Conservation (phyloP, 805 yeast species). For the Teunomyces tritomae region DNA sequence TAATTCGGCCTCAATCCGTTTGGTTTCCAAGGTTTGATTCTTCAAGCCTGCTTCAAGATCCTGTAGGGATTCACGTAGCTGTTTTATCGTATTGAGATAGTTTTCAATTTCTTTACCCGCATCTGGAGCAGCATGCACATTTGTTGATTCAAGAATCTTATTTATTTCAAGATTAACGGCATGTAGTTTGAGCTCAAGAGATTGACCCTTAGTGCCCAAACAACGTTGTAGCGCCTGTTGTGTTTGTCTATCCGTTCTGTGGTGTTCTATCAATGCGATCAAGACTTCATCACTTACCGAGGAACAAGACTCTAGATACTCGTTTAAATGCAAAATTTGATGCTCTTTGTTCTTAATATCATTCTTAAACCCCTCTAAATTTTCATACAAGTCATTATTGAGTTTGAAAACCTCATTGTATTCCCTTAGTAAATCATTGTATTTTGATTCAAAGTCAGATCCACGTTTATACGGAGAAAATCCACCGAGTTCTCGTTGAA, state of each 20-base stretch:
- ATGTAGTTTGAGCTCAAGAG: slow-evolving; percentile 22
- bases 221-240: slow-evolving; percentile 15
- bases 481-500: slow-evolving; percentile 17
- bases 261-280: slow-evolving; percentile 16
- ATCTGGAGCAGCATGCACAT: slow-evolving; percentile 13
- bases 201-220: slow-evolving; percentile 12
- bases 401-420: slow-evolving; percentile 35
- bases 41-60: slow-evolving; percentile 19
- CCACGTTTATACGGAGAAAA: slow-evolving; percentile 10
- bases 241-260: slow-evolving; percentile 15
- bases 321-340: slow-evolving; percentile 13
- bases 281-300: slow-evolving; percentile 20
- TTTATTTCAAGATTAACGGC: slow-evolving; percentile 19
- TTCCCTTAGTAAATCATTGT: slow-evolving; percentile 19
- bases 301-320: slow-evolving; percentile 12
- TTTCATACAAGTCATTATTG: slow-evolving; percentile 38
- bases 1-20: slow-evolving; percentile 20
- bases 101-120: slow-evolving; percentile 9
- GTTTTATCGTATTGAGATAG: slow-evolving; percentile 17
- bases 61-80: slow-evolving; percentile 18
- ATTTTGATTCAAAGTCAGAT: slow-evolving; percentile 18
- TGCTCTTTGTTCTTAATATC: slow-evolving; percentile 29
- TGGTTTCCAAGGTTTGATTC: slow-evolving; percentile 18
- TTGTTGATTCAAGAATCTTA: slow-evolving; percentile 7
- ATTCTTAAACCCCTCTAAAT: slow-evolving; percentile 32